These are phyloP conservation scores for Ligustrum vulgare DNA, from an alignment of 257 asterid genomes.

Conservation along the genomic window DNA sequence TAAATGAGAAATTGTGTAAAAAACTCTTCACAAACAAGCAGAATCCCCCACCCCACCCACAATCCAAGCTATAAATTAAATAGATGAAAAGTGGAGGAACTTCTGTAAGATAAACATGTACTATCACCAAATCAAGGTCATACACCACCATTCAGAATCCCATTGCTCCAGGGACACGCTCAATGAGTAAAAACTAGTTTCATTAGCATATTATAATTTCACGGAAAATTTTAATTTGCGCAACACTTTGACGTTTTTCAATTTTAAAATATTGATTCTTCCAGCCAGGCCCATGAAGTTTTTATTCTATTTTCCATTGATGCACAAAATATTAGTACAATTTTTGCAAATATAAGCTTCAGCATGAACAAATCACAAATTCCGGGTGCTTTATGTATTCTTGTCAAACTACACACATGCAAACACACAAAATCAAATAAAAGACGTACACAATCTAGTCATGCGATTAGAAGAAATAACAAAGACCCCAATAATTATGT, in stretches of 20 bases:
- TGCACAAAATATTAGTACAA: neutral
- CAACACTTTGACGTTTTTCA: neutral
- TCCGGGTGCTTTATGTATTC: slow-evolving; percentile 9
- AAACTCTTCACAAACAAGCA: neutral
- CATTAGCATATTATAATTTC: neutral
- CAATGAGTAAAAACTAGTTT: neutral
- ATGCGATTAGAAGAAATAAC: neutral
- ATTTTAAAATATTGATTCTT: neutral
- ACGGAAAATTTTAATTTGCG: neutral
- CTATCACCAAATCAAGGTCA: neutral
- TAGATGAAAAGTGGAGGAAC: neutral
- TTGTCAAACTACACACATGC: slow-evolving; percentile 13
- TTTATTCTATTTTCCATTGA: neutral
- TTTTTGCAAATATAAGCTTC: neutral
- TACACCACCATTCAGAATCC: neutral
- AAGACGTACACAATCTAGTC: slow-evolving; percentile 4
- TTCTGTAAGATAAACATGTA: neutral
- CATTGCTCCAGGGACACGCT: neutral
- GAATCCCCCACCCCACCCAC: neutral
- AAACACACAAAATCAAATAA: slow-evolving; percentile 13
- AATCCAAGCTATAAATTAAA: neutral
- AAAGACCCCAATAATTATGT: neutral
- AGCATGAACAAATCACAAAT: neutral
- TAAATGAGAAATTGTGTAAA: neutral
- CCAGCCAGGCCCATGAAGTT: neutral